Evolutionary conservation across 352 stramenopile genomes (phyloP), one percentile per base, ranked within the genome.

Genomic region (Globisporangium viniferum): DNA sequence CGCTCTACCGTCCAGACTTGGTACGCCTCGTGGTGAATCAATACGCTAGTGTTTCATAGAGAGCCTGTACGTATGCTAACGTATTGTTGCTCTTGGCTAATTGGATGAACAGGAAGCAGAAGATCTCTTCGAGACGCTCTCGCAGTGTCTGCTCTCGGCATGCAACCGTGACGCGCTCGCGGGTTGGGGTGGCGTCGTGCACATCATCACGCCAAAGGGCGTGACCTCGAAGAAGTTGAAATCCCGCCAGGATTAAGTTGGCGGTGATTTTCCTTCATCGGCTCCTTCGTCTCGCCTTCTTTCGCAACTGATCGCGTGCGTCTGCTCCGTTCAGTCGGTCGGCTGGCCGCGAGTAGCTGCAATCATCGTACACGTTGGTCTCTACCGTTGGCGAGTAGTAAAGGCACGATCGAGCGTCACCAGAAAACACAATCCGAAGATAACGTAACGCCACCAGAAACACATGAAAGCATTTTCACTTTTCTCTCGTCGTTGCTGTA

Each of bases 111-210:
- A 93, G 88, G 90, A 98, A 72, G 84, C 92, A 31, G 93, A 99
- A 59, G 94, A 98, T 66, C 79, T 99, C 29, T 99, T 99, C 79
- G 98, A 99, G 81, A 99, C 97, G 29, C 84, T 99, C 44, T 97
- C 96, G 33, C 98, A 99, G 85, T 98, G 91, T 65, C 80, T 99
- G 68, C 86, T 99, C 67, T 95, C 97, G 24, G 96, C 94, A 65
- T 98, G 99, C 73, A 98, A 99, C 88, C 88, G 98, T 36, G 98
- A 99, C 86, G 96, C 97, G 10, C 81, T 99, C 29, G 98, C 93
- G 56, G 98, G 98, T 57, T 99, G 98, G 98, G 98, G 98, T 46
- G 98, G 85, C 41, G 88, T 99, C 29, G 98, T 99, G 44, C 96
- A 99, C 88, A 99, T 99, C 74, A 98, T 99, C 70, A 94, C 87